Conservation (phyloP, 1,284 basidiomycete species). For the Coriolopsis trogii region DNA sequence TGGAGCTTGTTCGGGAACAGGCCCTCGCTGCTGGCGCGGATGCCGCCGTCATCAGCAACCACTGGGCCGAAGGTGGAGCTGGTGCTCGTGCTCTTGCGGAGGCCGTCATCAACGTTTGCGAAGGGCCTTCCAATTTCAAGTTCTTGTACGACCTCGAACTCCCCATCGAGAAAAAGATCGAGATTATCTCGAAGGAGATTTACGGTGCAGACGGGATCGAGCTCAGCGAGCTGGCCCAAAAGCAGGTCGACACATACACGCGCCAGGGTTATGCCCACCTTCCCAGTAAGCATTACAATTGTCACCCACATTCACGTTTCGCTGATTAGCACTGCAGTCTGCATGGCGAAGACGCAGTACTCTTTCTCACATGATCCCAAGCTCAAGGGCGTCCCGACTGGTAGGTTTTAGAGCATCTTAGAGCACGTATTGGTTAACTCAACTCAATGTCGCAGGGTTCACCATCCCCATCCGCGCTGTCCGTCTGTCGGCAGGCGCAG, state of each 20-base stretch:
- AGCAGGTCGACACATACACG: slow-evolving; percentile 92
- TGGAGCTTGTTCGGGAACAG: slow-evolving; percentile 82
- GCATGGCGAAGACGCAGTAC: slow-evolving; percentile 99
- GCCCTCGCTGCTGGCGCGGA: slow-evolving; percentile 90
- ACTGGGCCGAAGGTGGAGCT: slow-evolving; percentile 94
- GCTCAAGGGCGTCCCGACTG: slow-evolving; percentile 86
- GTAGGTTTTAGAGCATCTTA: slow-evolving; percentile 21
- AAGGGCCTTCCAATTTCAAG: slow-evolving; percentile 83
- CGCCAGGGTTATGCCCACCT: slow-evolving; percentile 84
- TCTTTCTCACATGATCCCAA: slow-evolving; percentile 96
- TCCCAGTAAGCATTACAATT: slow-evolving; percentile 62
- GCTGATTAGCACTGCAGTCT: slow-evolving; percentile 54
- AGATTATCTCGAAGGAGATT: slow-evolving; percentile 85
- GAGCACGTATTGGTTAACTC: background rate
- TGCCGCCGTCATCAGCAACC: slow-evolving; percentile 93
- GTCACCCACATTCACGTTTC: background rate
- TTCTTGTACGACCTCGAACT: slow-evolving; percentile 89
- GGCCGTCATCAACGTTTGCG: slow-evolving; percentile 84
- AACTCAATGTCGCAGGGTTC: slow-evolving; percentile 59
- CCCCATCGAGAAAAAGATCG: slow-evolving; percentile 87
- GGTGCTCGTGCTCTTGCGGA: slow-evolving; percentile 89
- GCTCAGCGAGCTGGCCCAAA: slow-evolving; percentile 80
- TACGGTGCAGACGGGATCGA: slow-evolving; percentile 92
- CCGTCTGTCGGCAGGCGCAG: slow-evolving; percentile 89
- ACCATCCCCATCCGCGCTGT: slow-evolving; percentile 92